A percentile compares a stretch with the other conserved stretches of the same genome.
These are phyloP conservation scores for Colletotrichum australisinense DNA, from an alignment of 2,329 filamentous ascomycete species.

Conservation along the genomic window DNA sequence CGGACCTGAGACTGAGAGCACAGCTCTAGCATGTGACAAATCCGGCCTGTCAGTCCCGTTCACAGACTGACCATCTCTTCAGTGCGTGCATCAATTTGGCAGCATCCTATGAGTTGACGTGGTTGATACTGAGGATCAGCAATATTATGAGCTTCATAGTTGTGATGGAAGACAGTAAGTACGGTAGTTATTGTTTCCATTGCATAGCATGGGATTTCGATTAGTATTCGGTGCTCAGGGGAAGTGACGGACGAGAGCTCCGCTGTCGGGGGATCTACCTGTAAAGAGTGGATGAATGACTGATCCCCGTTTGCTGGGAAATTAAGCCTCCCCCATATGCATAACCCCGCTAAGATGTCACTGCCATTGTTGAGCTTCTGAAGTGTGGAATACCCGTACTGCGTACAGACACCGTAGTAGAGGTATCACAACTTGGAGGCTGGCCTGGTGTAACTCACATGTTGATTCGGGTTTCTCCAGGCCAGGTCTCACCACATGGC, in stretches of 20 bases:
- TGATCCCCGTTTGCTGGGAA: background rate
- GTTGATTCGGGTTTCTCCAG: background rate
- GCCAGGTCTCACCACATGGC: no score
- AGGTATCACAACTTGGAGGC: background rate
- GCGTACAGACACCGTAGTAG: no score
- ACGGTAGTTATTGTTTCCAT: background rate
- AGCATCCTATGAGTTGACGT: background rate
- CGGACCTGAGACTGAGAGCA: background rate
- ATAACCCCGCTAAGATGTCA: background rate
- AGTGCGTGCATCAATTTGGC: background rate
- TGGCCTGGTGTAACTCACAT: background rate
- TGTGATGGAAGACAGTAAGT: background rate
- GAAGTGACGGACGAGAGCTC: conserved; percentile 1
- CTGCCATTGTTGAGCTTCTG: background rate
- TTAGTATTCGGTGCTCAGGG: background rate
- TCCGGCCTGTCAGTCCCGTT: background rate
- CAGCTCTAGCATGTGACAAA: conserved; percentile 22
- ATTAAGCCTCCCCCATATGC: background rate
- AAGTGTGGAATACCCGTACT: background rate
- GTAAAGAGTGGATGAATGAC: conserved; percentile 5
- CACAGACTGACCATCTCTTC: background rate
- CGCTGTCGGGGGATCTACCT: background rate
- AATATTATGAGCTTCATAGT: background rate
- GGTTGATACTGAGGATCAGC: background rate
- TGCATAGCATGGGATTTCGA: background rate